Conservation (phyloP, 1,139 yeast species). For the Candida gigantensis region DNA sequence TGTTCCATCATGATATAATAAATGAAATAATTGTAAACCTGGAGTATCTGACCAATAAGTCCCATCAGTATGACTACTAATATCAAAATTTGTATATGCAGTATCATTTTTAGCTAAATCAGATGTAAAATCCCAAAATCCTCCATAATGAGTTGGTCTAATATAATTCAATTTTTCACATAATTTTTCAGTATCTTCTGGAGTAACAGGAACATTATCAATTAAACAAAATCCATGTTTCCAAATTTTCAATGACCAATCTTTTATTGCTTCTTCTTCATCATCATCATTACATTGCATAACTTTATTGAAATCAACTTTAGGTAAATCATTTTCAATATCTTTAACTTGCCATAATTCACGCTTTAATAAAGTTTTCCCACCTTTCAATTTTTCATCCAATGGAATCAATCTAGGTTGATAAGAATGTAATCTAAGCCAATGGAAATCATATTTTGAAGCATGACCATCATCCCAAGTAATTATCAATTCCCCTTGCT, state of each 20-base stretch:
- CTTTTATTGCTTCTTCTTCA: conserved; percentile 50
- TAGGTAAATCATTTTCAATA: conserved; percentile 48
- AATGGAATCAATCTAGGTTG: conserved; percentile 48
- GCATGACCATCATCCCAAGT: conserved; percentile 33
- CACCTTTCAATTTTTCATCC: conserved; percentile 29
- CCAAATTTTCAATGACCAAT: conserved; percentile 62
- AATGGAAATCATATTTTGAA: conserved; percentile 47
- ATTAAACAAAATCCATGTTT: conserved; percentile 66
- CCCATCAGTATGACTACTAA: conserved; percentile 73
- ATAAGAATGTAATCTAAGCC: conserved; percentile 64
- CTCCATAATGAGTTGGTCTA: conserved; percentile 77
- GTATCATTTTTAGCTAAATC: conserved; percentile 72
- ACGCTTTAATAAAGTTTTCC: conserved; percentile 29
- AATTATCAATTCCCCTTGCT: conserved; percentile 14
- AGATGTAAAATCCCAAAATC: conserved; percentile 80
- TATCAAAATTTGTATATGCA: conserved; percentile 71
- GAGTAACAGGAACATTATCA: conserved; percentile 61
- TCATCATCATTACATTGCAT: conserved; percentile 35
- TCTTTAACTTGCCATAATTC: conserved; percentile 52
- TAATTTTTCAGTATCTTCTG: conserved; percentile 61
- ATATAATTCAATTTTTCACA: conserved; percentile 64
- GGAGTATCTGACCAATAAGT: conserved; percentile 81
- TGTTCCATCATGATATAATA: conserved; percentile 62
- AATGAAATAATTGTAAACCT: conserved; percentile 71
- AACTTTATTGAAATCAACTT: conserved; percentile 50